Conservation (phyloP, 805 yeast genomes). For the Barnettozyma botsteinii region DNA sequence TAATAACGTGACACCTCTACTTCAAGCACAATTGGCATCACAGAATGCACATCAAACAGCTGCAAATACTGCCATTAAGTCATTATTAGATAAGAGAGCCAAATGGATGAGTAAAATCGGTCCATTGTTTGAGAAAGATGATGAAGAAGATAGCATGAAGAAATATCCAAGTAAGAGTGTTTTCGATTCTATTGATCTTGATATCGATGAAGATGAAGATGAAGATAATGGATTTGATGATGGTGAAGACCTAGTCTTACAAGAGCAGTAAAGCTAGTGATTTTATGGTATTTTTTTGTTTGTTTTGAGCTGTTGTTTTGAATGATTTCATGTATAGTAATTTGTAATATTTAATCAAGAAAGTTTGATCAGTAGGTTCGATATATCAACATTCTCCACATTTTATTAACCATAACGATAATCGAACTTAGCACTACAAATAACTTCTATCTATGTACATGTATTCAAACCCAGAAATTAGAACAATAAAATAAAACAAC, state of each 20-base stretch:
- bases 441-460: not conserved
- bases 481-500: no score
- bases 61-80: constrained; percentile 70
- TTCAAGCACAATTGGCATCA: constrained; percentile 23
- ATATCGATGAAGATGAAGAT: constrained; percentile 27
- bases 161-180: constrained; percentile 21
- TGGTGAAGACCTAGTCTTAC: constrained; percentile 28
- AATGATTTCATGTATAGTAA: no score
- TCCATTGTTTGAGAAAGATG: constrained; percentile 55
- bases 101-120: constrained; percentile 92
- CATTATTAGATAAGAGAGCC: constrained; percentile 75
- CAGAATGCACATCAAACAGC: constrained; percentile 55
- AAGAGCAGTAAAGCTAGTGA: constrained; percentile 13
- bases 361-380: no score
- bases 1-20: constrained; percentile 27
- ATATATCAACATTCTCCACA: no score
- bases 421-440: no score
- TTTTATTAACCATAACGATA: no score
- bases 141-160: constrained; percentile 18
- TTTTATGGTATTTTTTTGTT: not conserved
- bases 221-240: constrained; percentile 26
- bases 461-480: not conserved
- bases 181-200: constrained; percentile 21
- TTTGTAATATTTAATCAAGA: no score
- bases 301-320: constrained; percentile 1